These are phyloP conservation scores for Jatropha podagrica DNA, from an alignment of 441 rosid species.

Conservation along the genomic window DNA sequence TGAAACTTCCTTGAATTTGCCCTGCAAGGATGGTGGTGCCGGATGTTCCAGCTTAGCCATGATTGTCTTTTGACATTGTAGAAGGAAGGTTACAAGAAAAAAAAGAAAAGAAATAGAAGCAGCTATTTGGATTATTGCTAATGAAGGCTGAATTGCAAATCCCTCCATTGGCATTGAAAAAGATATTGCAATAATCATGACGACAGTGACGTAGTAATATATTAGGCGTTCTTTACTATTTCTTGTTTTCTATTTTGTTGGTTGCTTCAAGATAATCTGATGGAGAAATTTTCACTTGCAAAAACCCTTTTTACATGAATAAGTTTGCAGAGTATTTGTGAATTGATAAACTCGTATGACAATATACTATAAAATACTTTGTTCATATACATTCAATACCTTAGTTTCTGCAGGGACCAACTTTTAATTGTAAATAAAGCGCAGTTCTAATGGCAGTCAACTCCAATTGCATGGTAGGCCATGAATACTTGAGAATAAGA, in stretches of 20 bases:
- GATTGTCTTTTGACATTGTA: constrained; percentile 19
- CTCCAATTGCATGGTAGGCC: neutral
- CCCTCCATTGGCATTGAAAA: neutral
- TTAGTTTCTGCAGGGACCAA: too few species aligned
- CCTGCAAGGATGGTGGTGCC: neutral
- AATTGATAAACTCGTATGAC: too few species aligned
- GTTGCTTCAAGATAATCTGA: too few species aligned
- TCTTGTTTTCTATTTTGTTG: neutral
- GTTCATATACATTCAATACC: neutral
- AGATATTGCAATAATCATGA: neutral
- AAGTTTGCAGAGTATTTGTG: too few species aligned
- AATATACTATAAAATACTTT: too few species aligned
- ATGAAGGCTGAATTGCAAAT: neutral
- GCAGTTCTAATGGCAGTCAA: neutral
- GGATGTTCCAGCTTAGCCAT: constrained; percentile 14
- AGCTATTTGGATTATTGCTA: neutral
- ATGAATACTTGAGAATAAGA: too few species aligned
- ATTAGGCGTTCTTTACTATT: neutral
- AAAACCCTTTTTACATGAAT: too few species aligned
- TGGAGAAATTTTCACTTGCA: too few species aligned
- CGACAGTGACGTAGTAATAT: neutral
- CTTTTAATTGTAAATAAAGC: neutral
- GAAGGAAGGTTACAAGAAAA: neutral
- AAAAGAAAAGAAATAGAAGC: neutral
- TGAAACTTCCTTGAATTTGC: constrained; percentile 6